Conservation (phyloP, 352 stramenopile species). For the Peronospora belbahrii region DNA sequence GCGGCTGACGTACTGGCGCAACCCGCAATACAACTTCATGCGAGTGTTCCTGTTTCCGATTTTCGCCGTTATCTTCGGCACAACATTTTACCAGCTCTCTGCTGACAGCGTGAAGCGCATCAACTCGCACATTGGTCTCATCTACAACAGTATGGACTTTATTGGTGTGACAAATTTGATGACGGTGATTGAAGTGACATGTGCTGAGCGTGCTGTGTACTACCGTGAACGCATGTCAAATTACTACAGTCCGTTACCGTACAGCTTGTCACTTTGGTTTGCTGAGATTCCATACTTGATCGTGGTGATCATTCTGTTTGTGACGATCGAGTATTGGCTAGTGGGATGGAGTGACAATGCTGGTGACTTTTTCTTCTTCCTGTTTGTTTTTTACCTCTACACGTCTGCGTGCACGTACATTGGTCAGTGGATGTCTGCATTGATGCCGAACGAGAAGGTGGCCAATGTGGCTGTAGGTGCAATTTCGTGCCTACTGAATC, state of each 20-base stretch:
- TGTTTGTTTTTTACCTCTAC: constrained; percentile 51
- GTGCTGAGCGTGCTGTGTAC: constrained; percentile 38
- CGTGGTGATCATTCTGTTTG: constrained; percentile 36
- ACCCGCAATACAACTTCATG: constrained; percentile 59
- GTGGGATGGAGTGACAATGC: constrained; percentile 30
- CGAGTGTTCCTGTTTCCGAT: constrained; percentile 49
- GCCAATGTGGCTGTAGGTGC: constrained; percentile 66
- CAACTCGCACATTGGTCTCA: constrained; percentile 60
- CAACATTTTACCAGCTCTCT: constrained; percentile 51
- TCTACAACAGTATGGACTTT: constrained; percentile 70
- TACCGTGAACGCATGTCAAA: constrained; percentile 61
- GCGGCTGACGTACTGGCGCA: constrained; percentile 44
- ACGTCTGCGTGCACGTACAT: constrained; percentile 55
- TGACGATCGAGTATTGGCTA: constrained; percentile 59
- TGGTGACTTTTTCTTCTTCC: constrained; percentile 37
- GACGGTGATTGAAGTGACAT: constrained; percentile 45
- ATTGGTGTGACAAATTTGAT: constrained; percentile 57
- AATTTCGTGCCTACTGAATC: constrained; percentile 56
- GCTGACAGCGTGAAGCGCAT: constrained; percentile 25
- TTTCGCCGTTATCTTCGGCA: constrained; percentile 55
- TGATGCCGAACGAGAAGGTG: constrained; percentile 70
- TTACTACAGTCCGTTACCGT: constrained; percentile 62
- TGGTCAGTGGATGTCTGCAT: constrained; percentile 64
- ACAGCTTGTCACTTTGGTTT: constrained; percentile 55
- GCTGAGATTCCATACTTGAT: constrained; percentile 56